Evolutionary conservation across 148 eudicot genomes (phyloP).

Genomic region (Rhododendron simsii): DNA sequence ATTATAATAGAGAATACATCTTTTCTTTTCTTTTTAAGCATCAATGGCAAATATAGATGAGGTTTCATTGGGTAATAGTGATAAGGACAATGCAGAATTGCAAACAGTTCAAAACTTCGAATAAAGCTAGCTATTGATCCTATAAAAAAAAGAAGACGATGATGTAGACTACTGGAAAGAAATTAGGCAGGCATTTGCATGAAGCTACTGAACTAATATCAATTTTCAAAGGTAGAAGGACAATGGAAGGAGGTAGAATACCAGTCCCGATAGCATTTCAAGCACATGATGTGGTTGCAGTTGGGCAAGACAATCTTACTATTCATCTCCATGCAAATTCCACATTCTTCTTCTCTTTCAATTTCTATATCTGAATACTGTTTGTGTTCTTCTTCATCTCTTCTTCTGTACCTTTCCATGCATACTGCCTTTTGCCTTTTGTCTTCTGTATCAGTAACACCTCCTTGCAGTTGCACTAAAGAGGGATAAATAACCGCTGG

Average conservation of each 20-base stretch:
- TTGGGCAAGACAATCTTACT: conserved; percentile 81
- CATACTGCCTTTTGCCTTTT: conserved; percentile 76
- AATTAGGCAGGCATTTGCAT: background rate
- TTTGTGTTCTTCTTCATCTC: conserved; percentile 61
- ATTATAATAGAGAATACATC: background rate
- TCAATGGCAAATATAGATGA: background rate
- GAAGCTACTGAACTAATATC: background rate
- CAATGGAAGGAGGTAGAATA: conserved; percentile 22
- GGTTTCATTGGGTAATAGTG: background rate
- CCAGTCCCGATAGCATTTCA: conserved; percentile 92
- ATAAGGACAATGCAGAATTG: background rate
- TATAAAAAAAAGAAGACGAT: background rate
- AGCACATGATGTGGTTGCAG: conserved; percentile 90
- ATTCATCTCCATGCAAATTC: conserved; percentile 91
- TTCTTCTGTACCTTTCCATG: conserved; percentile 78
- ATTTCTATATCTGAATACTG: conserved; percentile 57
- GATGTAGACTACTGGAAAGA: background rate
- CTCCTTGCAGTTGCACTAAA: conserved; percentile 83
- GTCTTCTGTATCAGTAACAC: conserved; percentile 81
- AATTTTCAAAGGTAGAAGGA: background rate
- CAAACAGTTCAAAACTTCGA: background rate
- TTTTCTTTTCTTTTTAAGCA: background rate
- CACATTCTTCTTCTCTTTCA: conserved; percentile 96
- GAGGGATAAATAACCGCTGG: conserved; percentile 93
- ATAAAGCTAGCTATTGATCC: background rate